Base-by-base conservation (phyloP, 495 filamentous ascomycete genomes). In the Aspergillus cristatus region DNA sequence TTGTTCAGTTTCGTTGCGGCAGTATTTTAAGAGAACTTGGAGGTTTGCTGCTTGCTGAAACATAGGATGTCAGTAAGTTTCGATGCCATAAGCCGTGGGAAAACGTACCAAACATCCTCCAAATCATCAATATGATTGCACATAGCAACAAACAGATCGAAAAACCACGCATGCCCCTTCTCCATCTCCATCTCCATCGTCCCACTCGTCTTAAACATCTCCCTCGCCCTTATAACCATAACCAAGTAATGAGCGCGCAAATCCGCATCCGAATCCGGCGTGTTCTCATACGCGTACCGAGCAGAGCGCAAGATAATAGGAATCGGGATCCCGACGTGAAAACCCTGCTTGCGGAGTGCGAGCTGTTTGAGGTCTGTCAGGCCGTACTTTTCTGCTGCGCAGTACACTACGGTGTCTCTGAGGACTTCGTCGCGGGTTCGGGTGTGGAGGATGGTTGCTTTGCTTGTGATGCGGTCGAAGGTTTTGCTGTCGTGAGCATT, bases 111-210 rank as follows among this genome's bases (percentile, higher is more conserved):
- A 35, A 65, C 53, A 34, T 85, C 82, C 63, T 77, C 76, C 62
- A 94, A 73, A 62, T 94, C 86, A 71, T 94, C 86, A 55, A 94
- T 79, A 70, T 93, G 86, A 66, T 93, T 94, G 74, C 86, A 91
- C 84, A 96, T 84, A 44, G 88, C 86, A 51, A 94, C 87, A 63
- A 94, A 96, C 60, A 96, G 71, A 73, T 94, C 88, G 67, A 96
- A 95, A 74, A 94, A 96, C 57, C 94, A 72, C 68, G 84, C 79
- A 54, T 79, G 86, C 44, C 84, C 85, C 59, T 77, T 78, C 65
- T 93, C 84, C 88, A 96, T 94, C 74, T 96, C 88, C 70, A 82
- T 79, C 75, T 94, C 86, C 87, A 96, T 90, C 52, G 86, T 94
- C 58, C 86, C 88, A 67, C 87, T 94, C 60, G 78, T 76, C 79